Percentiles rank a stretch among this genome's conserved stretches.
These are phyloP conservation scores for Pythium pectinolyticum DNA, from an alignment of 352 stramenopile species.

Conservation along the genomic window DNA sequence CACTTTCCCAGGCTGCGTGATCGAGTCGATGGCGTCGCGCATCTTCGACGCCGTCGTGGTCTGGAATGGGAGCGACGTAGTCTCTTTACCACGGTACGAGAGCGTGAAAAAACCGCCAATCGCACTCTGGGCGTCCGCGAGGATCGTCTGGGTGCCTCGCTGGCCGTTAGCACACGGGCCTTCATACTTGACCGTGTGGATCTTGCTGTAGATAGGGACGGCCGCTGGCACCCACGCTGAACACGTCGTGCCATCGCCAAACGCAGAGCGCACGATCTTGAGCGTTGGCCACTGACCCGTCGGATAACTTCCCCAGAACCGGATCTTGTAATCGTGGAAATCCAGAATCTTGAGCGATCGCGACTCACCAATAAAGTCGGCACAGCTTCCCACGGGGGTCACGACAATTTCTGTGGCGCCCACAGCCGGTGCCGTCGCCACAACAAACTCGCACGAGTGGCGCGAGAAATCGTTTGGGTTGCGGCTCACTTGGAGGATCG, in stretches of 20 bases:
- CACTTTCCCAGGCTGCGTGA: conserved; percentile 80
- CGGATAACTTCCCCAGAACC: conserved; percentile 66
- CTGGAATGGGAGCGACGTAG: conserved; percentile 57
- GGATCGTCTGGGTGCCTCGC: conserved; percentile 63
- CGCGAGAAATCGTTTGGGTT: conserved; percentile 70
- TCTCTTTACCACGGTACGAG: conserved; percentile 84
- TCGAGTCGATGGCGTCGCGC: conserved; percentile 83
- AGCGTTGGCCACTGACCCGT: conserved; percentile 74
- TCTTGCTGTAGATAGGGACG: conserved; percentile 45
- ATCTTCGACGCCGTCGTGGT: conserved; percentile 82
- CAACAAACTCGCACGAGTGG: conserved; percentile 60
- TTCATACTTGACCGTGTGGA: conserved; percentile 75
- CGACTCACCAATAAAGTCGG: conserved; percentile 44
- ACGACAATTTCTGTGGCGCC: conserved; percentile 38
- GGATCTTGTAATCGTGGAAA: conserved; percentile 71
- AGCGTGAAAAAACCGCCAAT: conserved; percentile 91
- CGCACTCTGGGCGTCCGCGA: conserved; percentile 68
- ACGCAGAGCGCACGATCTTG: conserved; percentile 42
- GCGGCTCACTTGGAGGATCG: conserved; percentile 68
- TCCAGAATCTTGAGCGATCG: conserved; percentile 62
- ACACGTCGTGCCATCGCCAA: conserved; percentile 35
- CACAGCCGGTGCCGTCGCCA: conserved; percentile 22
- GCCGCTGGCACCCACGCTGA: conserved; percentile 42
- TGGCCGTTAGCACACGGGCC: conserved; percentile 50
- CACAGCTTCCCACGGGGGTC: conserved; percentile 29